Conservation (phyloP, 2,329 filamentous ascomycete genomes). For the Westerdykella ornata region DNA sequence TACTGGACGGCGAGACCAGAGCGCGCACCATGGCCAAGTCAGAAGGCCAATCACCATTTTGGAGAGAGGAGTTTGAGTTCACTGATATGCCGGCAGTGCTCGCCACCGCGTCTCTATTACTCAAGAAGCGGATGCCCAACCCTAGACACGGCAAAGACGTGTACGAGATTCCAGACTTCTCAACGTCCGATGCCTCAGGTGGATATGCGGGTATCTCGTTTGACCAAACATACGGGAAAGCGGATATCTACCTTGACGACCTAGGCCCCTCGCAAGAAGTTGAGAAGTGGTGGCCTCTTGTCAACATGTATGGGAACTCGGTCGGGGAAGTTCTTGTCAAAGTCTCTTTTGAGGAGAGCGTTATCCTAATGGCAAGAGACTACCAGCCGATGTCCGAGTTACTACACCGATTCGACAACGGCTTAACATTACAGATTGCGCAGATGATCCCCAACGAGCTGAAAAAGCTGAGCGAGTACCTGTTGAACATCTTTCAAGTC, state of each 20-base stretch:
- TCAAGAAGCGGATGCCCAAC: conserved; percentile 53
- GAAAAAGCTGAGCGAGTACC: conserved; percentile 71
- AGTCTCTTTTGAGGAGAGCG: conserved; percentile 77
- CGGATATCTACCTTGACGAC: conserved; percentile 77
- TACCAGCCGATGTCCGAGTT: conserved; percentile 78
- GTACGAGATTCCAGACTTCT: conserved; percentile 36
- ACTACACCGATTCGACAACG: conserved; percentile 75
- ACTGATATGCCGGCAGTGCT: conserved; percentile 62
- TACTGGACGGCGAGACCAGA: conserved; percentile 71
- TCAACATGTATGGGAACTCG: conserved; percentile 66
- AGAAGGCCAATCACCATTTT: conserved; percentile 69
- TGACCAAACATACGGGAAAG: conserved; percentile 55
- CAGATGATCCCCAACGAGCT: conserved; percentile 71
- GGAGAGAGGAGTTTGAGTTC: conserved; percentile 76
- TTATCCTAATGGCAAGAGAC: conserved; percentile 78
- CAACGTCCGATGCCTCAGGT: conserved; percentile 31
- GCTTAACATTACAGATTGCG: conserved; percentile 77
- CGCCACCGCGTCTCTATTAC: conserved; percentile 61
- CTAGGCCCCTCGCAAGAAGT: conserved; percentile 69
- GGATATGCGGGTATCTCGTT: conserved; percentile 44
- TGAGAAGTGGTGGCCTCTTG: conserved; percentile 79
- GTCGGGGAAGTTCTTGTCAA: conserved; percentile 82
- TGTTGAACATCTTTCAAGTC: conserved; percentile 93
- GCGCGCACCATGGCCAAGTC: conserved; percentile 67
- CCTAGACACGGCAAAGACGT: conserved; percentile 26